Percentiles rank a stretch among this genome's conserved stretches.
These are phyloP conservation scores for Caloboletus inedulis DNA, from an alignment of 1,284 basidiomycete genomes.

Conservation along the genomic window DNA sequence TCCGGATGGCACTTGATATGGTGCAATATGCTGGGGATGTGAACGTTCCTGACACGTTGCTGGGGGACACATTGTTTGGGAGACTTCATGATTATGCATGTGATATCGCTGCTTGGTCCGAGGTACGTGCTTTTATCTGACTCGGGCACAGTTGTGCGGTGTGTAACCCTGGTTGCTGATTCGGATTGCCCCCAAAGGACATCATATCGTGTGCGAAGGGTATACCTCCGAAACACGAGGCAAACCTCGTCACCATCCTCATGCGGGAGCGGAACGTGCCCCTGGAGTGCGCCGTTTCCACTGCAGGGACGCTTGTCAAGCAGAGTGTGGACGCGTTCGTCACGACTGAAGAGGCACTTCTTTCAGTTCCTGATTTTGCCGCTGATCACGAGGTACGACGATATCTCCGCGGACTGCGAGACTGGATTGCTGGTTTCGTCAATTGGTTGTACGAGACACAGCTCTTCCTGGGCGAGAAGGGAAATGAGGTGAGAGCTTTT, in stretches of 20 bases:
- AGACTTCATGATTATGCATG: constrained; percentile 26
- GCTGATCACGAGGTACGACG: constrained; percentile 34
- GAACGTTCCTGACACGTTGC: constrained; percentile 35
- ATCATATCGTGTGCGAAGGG: constrained; percentile 30
- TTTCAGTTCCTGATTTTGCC: constrained; percentile 10
- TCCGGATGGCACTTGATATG: constrained; percentile 50
- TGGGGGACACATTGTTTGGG: constrained; percentile 23
- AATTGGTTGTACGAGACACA: constrained; percentile 63
- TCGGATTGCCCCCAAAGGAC: constrained; percentile 15
- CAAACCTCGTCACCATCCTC: constrained; percentile 26
- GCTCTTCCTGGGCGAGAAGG: constrained; percentile 53
- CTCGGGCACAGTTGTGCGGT: not conserved
- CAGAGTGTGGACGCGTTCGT: constrained; percentile 32
- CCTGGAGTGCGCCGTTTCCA: constrained; percentile 23
- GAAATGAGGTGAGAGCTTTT: constrained; percentile 54
- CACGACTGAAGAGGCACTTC: constrained; percentile 20
- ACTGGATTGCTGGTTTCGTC: constrained; percentile 49
- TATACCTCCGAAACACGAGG: constrained; percentile 9
- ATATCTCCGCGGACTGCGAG: constrained; percentile 47
- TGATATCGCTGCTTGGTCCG: constrained; percentile 30
- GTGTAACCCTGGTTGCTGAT: not conserved
- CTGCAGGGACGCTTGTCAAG: constrained; percentile 25
- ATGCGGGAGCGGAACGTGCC: constrained; percentile 27
- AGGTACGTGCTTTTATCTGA: constrained; percentile 19
- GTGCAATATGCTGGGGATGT: constrained; percentile 53